Percentiles rank a stretch among this genome's conserved stretches.
phyloP scores from a whole-genome alignment of 129 eudicot genomes.

The Centella asiatica region DNA sequence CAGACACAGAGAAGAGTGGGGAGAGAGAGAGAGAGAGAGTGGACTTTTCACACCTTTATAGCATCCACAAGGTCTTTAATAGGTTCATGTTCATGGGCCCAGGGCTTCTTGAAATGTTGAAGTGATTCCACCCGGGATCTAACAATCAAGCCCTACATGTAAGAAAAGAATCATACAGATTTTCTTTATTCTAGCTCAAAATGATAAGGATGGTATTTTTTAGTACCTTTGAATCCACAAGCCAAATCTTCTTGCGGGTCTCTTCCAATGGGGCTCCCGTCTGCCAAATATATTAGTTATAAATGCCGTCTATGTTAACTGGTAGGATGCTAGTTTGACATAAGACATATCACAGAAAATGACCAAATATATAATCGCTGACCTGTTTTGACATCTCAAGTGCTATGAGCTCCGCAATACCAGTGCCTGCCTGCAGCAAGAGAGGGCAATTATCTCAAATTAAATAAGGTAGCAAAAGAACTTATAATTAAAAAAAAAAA shows the following conservation, averaged over 20 bases:
- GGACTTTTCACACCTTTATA: background rate
- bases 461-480: background rate
- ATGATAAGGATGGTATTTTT: background rate
- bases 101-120: conserved; percentile 23
- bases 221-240: conserved; percentile 82
- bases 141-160: conserved; percentile 73
- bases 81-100: conserved; percentile 12
- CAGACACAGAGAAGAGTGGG: no score
- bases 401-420: conserved; percentile 93
- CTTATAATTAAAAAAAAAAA: no score
- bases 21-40: background rate
- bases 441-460: conserved; percentile 4
- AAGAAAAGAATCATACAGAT: background rate
- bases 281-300: conserved; percentile 26
- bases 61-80: background rate
- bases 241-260: conserved; percentile 81
- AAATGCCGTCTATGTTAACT: background rate
- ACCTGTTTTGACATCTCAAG: conserved; percentile 89
- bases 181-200: background rate
- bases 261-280: conserved; percentile 68
- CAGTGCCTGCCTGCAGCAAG: conserved; percentile 82
- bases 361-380: conserved; percentile 10
- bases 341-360: background rate
- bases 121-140: conserved; percentile 69
- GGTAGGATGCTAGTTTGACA: background rate